Evolutionary conservation across 2,329 filamentous ascomycete genomes (phyloP).

Genomic region (Colletotrichum aenigma): DNA sequence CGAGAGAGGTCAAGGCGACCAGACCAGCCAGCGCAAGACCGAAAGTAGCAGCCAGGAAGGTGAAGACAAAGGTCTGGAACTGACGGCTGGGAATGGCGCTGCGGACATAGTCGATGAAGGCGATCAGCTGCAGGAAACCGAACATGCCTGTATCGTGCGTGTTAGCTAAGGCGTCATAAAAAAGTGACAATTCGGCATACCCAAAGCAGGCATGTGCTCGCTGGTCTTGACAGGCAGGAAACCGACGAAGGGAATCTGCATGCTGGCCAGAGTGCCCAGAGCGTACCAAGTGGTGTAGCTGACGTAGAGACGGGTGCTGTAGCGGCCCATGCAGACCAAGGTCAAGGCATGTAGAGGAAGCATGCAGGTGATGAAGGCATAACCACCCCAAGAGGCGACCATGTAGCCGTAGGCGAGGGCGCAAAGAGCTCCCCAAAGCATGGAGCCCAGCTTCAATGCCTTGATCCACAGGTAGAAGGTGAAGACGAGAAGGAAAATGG

Average conservation of each 20-base stretch:
- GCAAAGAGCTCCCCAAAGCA: conserved; percentile 94
- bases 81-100: conserved; percentile 89
- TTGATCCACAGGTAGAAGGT: conserved; percentile 99
- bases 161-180: conserved; percentile 16
- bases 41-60: conserved; percentile 77
- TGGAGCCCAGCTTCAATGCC: conserved; percentile 93
- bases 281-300: conserved; percentile 99
- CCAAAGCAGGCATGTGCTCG: conserved; percentile 97
- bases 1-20: conserved; percentile 85
- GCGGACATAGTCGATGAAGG: conserved; percentile 88
- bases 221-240: conserved; percentile 96
- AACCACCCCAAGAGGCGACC: conserved; percentile 99
- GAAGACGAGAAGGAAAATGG: conserved; percentile 97
- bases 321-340: conserved; percentile 94
- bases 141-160: conserved; percentile 73
- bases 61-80: conserved; percentile 87
- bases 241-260: conserved; percentile 99
- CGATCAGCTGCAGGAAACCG: conserved; percentile 91
- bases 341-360: conserved; percentile 94
- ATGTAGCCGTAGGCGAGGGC: conserved; percentile 99
- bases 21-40: conserved; percentile 74
- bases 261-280: conserved; percentile 92
- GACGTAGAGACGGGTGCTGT: conserved; percentile 92
- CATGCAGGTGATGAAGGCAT: conserved; percentile 98
- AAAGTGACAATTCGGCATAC: conserved; percentile 50